These are phyloP conservation scores for Plasmodium vinckei DNA, from an alignment of 169 alveolate genomes.

Conservation along the genomic window DNA sequence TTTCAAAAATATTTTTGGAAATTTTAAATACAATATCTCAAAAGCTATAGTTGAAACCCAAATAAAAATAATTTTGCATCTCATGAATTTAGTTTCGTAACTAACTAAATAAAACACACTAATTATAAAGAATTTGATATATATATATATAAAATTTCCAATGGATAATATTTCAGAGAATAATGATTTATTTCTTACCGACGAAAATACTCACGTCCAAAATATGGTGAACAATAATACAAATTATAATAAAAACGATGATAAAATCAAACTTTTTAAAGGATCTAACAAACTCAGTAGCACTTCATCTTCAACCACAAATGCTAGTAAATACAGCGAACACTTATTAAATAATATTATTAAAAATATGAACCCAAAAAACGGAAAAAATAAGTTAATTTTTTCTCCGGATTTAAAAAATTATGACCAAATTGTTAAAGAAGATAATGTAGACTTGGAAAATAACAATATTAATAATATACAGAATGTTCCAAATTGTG, in stretches of 20 bases:
- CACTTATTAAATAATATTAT: slow-evolving; percentile 6
- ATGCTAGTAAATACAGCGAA: background rate
- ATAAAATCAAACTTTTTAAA: background rate
- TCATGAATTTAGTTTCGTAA: slow-evolving; percentile 11
- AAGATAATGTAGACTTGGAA: slow-evolving; percentile 1
- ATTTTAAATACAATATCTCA: slow-evolving; percentile 48
- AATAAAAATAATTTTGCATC: slow-evolving; percentile 13
- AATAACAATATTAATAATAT: slow-evolving; percentile 8
- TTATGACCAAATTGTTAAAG: slow-evolving; percentile 11
- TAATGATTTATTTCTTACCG: slow-evolving; percentile 40
- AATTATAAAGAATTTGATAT: slow-evolving; percentile 25
- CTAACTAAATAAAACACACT: background rate
- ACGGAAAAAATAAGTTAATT: slow-evolving; percentile 23
- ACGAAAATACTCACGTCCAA: slow-evolving; percentile 18
- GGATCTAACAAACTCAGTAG: background rate
- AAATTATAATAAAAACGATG: slow-evolving; percentile 28
- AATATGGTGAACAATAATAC: slow-evolving; percentile 1
- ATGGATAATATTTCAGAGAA: slow-evolving; percentile 40
- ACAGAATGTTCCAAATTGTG: slow-evolving; percentile 25
- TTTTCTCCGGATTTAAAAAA: slow-evolving; percentile 5
- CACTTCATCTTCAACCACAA: background rate
- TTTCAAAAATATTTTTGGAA: slow-evolving; percentile 41
- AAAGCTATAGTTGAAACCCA: slow-evolving; percentile 47
- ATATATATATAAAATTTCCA: slow-evolving; percentile 9
- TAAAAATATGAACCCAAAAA: slow-evolving; percentile 16